Evolutionary conservation across 371 early-diverging fungal genomes (phyloP).

Genomic region (Mortierella polycephala): DNA sequence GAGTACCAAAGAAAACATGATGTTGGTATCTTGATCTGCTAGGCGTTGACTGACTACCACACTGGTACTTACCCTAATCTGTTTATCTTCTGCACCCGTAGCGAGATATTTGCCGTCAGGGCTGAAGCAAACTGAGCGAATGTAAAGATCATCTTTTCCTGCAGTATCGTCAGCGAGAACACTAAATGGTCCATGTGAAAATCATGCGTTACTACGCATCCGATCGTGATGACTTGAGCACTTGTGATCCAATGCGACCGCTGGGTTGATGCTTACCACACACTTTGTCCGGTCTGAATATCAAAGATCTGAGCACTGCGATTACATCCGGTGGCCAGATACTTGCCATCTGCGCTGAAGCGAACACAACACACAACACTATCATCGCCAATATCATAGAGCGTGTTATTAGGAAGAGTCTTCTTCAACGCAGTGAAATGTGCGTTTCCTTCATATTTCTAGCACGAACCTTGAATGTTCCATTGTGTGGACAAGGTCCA

Average conservation of each 20-base stretch:
- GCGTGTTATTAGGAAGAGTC: conserved; percentile 9
- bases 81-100: conserved; percentile 97
- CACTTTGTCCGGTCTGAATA: conserved; percentile 76
- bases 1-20: background rate
- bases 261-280: conserved; percentile 62
- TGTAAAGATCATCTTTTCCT: conserved; percentile 89
- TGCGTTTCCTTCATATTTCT: conserved; percentile 67
- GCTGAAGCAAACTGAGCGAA: conserved; percentile 96
- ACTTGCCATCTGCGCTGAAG: conserved; percentile 92
- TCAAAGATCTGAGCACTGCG: conserved; percentile 91
- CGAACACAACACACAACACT: conserved; percentile 98
- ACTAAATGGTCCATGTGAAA: conserved; percentile 48
- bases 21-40: background rate
- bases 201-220: too few relatives aligned
- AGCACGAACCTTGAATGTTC: conserved; percentile 74
- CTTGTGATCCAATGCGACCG: background rate
- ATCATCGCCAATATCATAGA: background rate
- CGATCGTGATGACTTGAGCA: too few relatives aligned
- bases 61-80: conserved; percentile 75
- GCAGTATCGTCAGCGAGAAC: conserved; percentile 82
- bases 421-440: conserved; percentile 51
- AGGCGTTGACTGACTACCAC: background rate
- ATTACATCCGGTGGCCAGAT: conserved; percentile 96
- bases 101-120: conserved; percentile 93
- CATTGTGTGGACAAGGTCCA: conserved; percentile 86